Percentiles rank a stretch among this genome's conserved stretches.
phyloP scores from a whole-genome alignment of 2,329 filamentous ascomycete species.

The Huntiella omanensis region DNA sequence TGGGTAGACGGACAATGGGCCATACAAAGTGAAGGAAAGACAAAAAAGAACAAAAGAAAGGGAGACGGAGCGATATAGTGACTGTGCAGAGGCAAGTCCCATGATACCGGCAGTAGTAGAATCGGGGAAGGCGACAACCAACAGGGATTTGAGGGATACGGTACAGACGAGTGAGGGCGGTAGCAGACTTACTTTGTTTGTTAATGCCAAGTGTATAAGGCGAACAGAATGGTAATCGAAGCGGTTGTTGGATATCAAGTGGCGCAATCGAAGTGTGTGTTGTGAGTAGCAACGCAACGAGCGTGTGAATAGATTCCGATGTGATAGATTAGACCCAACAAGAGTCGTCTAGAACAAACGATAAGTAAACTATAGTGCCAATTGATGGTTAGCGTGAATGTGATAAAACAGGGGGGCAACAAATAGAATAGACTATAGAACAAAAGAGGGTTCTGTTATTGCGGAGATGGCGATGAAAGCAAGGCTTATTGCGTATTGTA shows the following conservation, averaged over 20 bases:
- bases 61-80: conserved; percentile 1
- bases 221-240: not conserved
- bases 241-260: not conserved
- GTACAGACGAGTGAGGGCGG: conserved; percentile 4
- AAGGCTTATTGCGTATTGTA: too few relatives aligned
- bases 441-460: too few relatives aligned
- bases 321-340: too few relatives aligned
- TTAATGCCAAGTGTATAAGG: conserved; percentile 9
- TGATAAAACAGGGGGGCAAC: too few relatives aligned
- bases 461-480: too few relatives aligned
- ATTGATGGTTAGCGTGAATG: too few relatives aligned
- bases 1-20: not conserved
- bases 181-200: conserved; percentile 11
- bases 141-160: not conserved
- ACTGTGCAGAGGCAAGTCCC: not conserved
- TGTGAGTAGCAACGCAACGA: too few relatives aligned
- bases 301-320: too few relatives aligned
- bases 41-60: not conserved
- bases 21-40: not conserved
- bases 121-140: conserved; percentile 10
- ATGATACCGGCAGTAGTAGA: not conserved
- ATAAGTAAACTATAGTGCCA: too few relatives aligned
- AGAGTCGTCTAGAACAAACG: too few relatives aligned
- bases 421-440: too few relatives aligned
- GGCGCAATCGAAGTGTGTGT: not conserved